Percentiles rank a stretch among this genome's conserved stretches.
These are phyloP conservation scores for Aureobasidium pullulans DNA, from an alignment of 2,329 filamentous ascomycete genomes.

Conservation along the genomic window DNA sequence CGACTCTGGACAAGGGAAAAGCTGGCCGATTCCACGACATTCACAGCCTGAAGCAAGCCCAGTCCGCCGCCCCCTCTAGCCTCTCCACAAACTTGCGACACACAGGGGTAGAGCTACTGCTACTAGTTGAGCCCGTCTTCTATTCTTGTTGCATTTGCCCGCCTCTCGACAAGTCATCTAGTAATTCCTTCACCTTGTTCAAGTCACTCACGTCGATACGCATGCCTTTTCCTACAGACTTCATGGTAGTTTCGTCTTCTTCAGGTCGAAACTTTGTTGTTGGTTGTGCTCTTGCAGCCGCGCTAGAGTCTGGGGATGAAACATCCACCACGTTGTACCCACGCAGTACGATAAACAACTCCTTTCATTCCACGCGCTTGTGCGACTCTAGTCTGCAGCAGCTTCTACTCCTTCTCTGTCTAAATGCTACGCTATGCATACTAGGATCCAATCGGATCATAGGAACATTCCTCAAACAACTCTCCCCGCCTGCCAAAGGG, in stretches of 20 bases:
- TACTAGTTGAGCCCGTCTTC: neutral
- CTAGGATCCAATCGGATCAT: neutral
- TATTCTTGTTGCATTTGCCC: neutral
- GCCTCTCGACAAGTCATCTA: neutral
- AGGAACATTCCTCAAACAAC: neutral
- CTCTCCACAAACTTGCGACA: neutral
- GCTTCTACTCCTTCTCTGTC: neutral
- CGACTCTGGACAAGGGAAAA: neutral
- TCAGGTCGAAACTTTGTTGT: neutral
- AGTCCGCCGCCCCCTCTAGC: neutral
- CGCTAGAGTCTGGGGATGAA: conserved; percentile 6
- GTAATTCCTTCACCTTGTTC: too few relatives aligned
- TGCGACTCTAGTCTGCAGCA: neutral
- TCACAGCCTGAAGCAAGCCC: neutral
- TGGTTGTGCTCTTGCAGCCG: neutral
- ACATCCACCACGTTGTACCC: neutral
- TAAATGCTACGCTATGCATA: neutral
- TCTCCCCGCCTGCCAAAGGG: neutral
- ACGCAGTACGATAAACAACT: neutral
- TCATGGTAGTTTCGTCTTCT: neutral
- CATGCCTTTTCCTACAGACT: too few relatives aligned
- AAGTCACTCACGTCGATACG: too few relatives aligned
- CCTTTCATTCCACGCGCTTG: neutral
- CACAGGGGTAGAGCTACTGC: neutral
- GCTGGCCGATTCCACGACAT: neutral